Evolutionary conservation across 306 rosid genomes (phyloP).

Genomic region (Vicia villosa): DNA sequence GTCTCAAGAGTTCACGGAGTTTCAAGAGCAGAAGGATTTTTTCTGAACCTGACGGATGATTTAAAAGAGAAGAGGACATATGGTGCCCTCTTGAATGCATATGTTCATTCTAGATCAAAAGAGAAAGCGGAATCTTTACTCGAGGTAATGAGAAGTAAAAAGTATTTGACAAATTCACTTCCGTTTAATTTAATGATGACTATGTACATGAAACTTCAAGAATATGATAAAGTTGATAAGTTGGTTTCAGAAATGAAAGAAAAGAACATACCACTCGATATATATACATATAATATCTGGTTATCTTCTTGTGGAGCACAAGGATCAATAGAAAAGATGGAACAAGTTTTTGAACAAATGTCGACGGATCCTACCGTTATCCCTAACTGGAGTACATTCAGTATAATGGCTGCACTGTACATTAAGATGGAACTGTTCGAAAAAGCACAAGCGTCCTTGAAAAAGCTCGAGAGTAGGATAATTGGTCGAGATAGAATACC

Average conservation of each 20-base stretch:
- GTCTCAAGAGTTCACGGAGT: slow-evolving; percentile 77
- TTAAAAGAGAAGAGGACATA: slow-evolving; percentile 72
- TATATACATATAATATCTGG: slow-evolving; percentile 92
- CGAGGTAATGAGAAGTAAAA: slow-evolving; percentile 73
- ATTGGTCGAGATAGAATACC: slow-evolving; percentile 82
- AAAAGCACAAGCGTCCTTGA: slow-evolving; percentile 83
- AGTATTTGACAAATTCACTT: slow-evolving; percentile 63
- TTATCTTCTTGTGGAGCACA: slow-evolving; percentile 79
- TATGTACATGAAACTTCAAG: slow-evolving; percentile 80
- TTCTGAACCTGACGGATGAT: slow-evolving; percentile 54
- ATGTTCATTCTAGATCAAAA: slow-evolving; percentile 56
- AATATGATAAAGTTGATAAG: slow-evolving; percentile 73
- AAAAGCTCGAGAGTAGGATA: slow-evolving; percentile 74
- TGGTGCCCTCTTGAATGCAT: slow-evolving; percentile 87
- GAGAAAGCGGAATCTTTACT: slow-evolving; percentile 83
- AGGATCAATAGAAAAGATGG: slow-evolving; percentile 77
- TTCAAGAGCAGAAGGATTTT: slow-evolving; percentile 74
- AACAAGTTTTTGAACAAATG: slow-evolving; percentile 82
- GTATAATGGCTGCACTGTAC: slow-evolving; percentile 91
- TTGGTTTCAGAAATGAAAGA: slow-evolving; percentile 78
- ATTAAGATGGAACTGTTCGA: slow-evolving; percentile 70
- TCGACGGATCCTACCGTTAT: slow-evolving; percentile 57
- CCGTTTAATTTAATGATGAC: slow-evolving; percentile 98
- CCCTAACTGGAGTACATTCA: slow-evolving; percentile 92
- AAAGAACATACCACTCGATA: slow-evolving; percentile 66